Evolutionary conservation across 176 grass and related monocot genomes (phyloP).

Genomic region (Eleusine indica): DNA sequence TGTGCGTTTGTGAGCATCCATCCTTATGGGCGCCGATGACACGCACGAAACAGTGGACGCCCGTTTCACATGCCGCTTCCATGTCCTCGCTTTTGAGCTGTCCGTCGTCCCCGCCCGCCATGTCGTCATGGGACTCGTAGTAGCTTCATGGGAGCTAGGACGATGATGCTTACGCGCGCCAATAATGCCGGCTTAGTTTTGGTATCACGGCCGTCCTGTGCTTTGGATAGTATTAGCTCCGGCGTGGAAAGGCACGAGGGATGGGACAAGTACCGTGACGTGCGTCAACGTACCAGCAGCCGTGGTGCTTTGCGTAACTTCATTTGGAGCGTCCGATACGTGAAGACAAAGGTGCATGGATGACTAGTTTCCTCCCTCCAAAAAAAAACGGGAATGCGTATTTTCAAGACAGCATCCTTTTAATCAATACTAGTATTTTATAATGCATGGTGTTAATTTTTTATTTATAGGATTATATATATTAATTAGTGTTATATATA

Average conservation of each 20-base stretch:
- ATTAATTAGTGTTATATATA: too few species aligned
- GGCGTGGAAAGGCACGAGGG: neutral
- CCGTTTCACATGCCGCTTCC: constrained; percentile 26
- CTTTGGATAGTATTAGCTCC: neutral
- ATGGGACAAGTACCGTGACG: neutral
- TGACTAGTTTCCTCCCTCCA: neutral
- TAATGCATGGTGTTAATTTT: too few species aligned
- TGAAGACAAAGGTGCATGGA: neutral
- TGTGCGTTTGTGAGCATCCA: neutral
- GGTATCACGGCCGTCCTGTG: neutral
- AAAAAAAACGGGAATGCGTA: too few species aligned
- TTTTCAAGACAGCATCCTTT: too few species aligned
- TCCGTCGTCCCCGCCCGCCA: neutral
- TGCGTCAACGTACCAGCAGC: neutral
- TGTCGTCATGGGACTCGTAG: neutral
- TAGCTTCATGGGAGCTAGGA: neutral
- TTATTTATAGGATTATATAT: too few species aligned
- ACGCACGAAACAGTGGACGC: constrained; percentile 30
- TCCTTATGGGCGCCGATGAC: constrained; percentile 3
- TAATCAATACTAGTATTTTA: too few species aligned
- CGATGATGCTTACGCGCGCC: neutral
- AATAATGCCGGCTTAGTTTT: neutral
- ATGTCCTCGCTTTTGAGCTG: constrained; percentile 37
- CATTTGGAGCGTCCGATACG: neutral
- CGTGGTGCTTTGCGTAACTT: neutral